phyloP scores from a whole-genome alignment of 2,329 filamentous ascomycete genomes.

The Plectosphaerella cucumerina region DNA sequence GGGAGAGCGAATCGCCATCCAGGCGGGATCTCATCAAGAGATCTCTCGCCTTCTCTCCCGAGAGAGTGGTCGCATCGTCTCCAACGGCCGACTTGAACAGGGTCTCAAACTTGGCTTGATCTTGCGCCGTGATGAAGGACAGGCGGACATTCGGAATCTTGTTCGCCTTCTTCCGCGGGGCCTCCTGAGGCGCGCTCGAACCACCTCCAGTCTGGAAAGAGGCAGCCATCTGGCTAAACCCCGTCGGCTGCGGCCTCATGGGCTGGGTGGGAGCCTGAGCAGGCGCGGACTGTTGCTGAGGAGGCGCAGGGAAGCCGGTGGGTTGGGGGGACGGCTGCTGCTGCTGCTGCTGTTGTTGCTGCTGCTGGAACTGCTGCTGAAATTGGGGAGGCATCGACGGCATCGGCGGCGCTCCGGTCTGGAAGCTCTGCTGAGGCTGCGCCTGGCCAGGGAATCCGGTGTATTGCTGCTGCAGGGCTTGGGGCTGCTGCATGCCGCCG shows the following conservation, averaged over 20 bases:
- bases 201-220: conserved; percentile 55
- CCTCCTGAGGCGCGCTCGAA: conserved; percentile 29
- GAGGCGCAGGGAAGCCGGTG: conserved; percentile 40
- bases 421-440: conserved; percentile 56
- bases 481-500: conserved; percentile 50
- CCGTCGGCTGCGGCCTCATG: conserved; percentile 62
- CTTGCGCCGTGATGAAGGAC: conserved; percentile 91
- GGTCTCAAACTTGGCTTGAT: conserved; percentile 96
- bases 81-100: conserved; percentile 94
- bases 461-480: conserved; percentile 53
- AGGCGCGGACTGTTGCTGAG: conserved; percentile 46
- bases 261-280: conserved; percentile 46
- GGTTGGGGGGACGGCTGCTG: conserved; percentile 39
- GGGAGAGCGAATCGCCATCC: conserved; percentile 79
- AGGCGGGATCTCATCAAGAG: conserved; percentile 84
- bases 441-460: conserved; percentile 36
- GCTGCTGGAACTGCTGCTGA: conserved; percentile 55
- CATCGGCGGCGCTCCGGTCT: conserved; percentile 55
- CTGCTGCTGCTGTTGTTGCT: conserved; percentile 41
- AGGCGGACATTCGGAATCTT: conserved; percentile 92
- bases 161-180: conserved; percentile 50
- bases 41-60: conserved; percentile 88
- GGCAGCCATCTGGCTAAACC: conserved; percentile 63
- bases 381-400: conserved; percentile 57
- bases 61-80: conserved; percentile 77